phyloP scores from a whole-genome alignment of 805 yeast genomes.

The Candida sithepensis region DNA sequence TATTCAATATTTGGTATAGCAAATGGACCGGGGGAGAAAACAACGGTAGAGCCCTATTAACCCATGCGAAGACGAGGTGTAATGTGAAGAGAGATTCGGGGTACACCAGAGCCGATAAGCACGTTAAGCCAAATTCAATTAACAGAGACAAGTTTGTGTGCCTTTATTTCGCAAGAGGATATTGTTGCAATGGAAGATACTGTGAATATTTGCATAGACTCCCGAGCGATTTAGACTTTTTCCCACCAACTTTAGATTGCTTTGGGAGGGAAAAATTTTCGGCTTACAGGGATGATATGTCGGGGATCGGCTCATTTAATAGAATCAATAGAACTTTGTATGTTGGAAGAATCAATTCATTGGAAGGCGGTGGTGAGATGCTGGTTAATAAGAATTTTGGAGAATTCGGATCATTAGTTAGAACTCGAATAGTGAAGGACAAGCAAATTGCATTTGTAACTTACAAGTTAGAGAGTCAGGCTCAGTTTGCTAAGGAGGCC shows the following conservation, averaged over 20 bases:
- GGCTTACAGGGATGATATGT: constrained; percentile 87
- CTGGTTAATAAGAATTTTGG: constrained; percentile 50
- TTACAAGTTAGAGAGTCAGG: constrained; percentile 62
- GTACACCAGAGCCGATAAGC: constrained; percentile 61
- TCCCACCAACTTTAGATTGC: constrained; percentile 71
- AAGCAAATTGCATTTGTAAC: constrained; percentile 79
- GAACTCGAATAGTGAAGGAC: constrained; percentile 54
- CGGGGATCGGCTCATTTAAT: constrained; percentile 83
- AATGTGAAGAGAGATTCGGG: constrained; percentile 67
- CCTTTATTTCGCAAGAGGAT: constrained; percentile 83
- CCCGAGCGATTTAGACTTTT: constrained; percentile 59
- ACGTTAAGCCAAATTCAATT: constrained; percentile 26
- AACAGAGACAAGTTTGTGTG: constrained; percentile 52
- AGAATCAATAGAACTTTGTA: constrained; percentile 70
- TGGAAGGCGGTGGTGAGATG: constrained; percentile 35
- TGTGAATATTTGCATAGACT: constrained; percentile 78
- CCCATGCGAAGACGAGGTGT: constrained; percentile 56
- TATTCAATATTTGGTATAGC: constrained; percentile 83
- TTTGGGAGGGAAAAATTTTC: constrained; percentile 88
- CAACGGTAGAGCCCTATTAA: constrained; percentile 35
- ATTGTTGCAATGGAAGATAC: constrained; percentile 72
- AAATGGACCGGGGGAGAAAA: constrained; percentile 83
- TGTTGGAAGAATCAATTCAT: constrained; percentile 55
- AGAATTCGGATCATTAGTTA: constrained; percentile 74
- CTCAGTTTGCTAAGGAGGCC: constrained; percentile 95